These are phyloP conservation scores for Aspergillus vadensis DNA, from an alignment of 2,329 filamentous ascomycete species.

Conservation along the genomic window DNA sequence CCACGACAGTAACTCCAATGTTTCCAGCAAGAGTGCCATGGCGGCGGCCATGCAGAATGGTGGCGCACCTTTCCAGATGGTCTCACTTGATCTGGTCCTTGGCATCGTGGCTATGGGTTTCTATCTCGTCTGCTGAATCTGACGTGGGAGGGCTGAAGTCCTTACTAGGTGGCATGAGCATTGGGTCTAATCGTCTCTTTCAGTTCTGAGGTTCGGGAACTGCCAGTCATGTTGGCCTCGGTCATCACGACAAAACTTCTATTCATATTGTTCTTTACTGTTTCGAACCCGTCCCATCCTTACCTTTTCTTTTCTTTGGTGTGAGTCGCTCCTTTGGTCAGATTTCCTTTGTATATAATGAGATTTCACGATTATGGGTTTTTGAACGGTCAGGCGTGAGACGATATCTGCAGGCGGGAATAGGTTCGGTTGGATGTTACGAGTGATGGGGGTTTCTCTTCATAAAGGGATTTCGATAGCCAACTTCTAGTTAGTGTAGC, in stretches of 20 bases:
- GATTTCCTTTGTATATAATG: neutral
- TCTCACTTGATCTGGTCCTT: constrained; percentile 19
- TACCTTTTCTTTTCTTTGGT: neutral
- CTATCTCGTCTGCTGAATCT: constrained; percentile 14
- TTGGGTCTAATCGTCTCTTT: too few species aligned
- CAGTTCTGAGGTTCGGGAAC: neutral
- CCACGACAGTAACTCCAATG: constrained; percentile 5
- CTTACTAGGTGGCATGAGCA: neutral
- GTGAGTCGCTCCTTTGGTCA: neutral
- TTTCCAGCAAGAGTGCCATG: constrained; percentile 19
- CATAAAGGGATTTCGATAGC: too few species aligned
- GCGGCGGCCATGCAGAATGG: constrained; percentile 16
- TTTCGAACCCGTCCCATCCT: neutral
- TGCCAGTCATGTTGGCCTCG: neutral
- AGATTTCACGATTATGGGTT: neutral
- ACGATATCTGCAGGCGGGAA: neutral
- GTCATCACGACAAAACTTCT: neutral
- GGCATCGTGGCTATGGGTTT: constrained; percentile 16
- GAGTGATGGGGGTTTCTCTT: neutral
- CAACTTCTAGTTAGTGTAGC: neutral
- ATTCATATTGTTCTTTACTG: neutral
- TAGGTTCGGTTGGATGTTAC: neutral
- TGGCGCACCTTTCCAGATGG: constrained; percentile 14
- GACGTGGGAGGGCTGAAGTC: neutral
- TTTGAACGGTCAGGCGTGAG: neutral